These are phyloP conservation scores for Scorias spongiosa DNA, from an alignment of 2,329 filamentous ascomycete species.

Conservation along the genomic window DNA sequence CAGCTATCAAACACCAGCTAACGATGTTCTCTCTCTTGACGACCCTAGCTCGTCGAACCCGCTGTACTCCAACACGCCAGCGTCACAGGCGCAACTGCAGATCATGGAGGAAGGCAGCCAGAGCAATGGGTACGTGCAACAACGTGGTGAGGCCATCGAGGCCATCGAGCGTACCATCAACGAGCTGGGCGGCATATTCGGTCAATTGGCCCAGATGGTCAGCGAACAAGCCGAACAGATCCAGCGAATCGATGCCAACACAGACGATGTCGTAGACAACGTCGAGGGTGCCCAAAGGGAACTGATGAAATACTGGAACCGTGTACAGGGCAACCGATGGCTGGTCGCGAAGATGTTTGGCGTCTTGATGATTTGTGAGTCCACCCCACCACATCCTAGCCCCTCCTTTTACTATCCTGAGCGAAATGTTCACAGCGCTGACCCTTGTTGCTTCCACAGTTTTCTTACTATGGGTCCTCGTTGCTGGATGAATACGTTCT, in stretches of 20 bases:
- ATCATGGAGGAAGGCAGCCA: conserved; percentile 87
- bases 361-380: conserved; percentile 67
- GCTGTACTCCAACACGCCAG: conserved; percentile 33
- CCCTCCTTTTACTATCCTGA: conserved; percentile 22
- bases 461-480: conserved; percentile 10
- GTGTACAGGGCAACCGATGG: conserved; percentile 91
- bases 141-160: conserved; percentile 89
- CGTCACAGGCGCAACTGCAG: conserved; percentile 66
- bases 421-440: conserved; percentile 3
- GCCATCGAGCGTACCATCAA: conserved; percentile 91
- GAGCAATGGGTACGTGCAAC: conserved; percentile 77
- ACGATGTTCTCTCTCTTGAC: neutral
- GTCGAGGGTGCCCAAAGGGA: conserved; percentile 94
- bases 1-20: conserved; percentile 38
- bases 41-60: conserved; percentile 52
- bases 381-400: conserved; percentile 25
- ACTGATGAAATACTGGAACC: conserved; percentile 89
- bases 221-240: conserved; percentile 97
- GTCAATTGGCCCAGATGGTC: conserved; percentile 91
- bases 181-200: conserved; percentile 84
- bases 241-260: conserved; percentile 91
- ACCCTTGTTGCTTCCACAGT: conserved; percentile 12
- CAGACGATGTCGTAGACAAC: conserved; percentile 94
- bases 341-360: conserved; percentile 73
- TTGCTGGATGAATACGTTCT: conserved; percentile 4